Conservation (phyloP, 2,329 filamentous ascomycete species). For the Phaeophleospora eucalypticola region DNA sequence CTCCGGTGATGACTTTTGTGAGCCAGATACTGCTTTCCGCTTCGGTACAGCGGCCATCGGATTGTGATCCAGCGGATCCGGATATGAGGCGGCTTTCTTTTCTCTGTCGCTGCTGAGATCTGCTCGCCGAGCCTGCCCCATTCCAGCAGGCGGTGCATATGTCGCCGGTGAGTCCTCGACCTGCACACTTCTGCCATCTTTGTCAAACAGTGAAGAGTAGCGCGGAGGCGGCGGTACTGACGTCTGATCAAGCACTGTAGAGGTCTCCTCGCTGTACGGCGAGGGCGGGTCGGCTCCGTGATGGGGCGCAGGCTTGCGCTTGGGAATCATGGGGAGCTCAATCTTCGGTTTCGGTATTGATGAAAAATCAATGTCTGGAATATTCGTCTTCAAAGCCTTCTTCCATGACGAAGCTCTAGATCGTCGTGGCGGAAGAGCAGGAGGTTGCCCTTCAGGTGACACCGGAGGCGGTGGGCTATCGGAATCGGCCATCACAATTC, state of each 20-base stretch:
- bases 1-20: slow-evolving; percentile 8
- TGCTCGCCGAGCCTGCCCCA: slow-evolving; percentile 31
- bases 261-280: slow-evolving; percentile 3
- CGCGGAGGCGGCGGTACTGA: slow-evolving; percentile 25
- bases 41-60: slow-evolving; percentile 4
- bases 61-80: background rate
- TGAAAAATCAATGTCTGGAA: slow-evolving; percentile 16
- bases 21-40: slow-evolving; percentile 6
- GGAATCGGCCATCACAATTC: slow-evolving; percentile 43
- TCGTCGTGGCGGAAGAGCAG: slow-evolving; percentile 36
- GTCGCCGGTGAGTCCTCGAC: slow-evolving; percentile 38
- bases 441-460: slow-evolving; percentile 19
- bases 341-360: slow-evolving; percentile 10
- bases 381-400: slow-evolving; percentile 17
- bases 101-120: slow-evolving; percentile 14
- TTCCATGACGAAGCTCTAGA: slow-evolving; percentile 19
- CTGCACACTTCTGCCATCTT: slow-evolving; percentile 30
- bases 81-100: slow-evolving; percentile 6
- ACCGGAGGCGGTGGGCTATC: slow-evolving; percentile 24
- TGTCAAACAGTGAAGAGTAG: slow-evolving; percentile 41
- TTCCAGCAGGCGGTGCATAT: slow-evolving; percentile 40
- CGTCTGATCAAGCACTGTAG: slow-evolving; percentile 7
- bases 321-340: slow-evolving; percentile 19
- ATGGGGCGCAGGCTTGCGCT: slow-evolving; percentile 42
- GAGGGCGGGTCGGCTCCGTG: slow-evolving; percentile 20